Percentiles rank a stretch among this genome's conserved stretches.
Conservation (phyloP, 2,329 filamentous ascomycete genomes). For the Blastomyces silverae region DNA sequence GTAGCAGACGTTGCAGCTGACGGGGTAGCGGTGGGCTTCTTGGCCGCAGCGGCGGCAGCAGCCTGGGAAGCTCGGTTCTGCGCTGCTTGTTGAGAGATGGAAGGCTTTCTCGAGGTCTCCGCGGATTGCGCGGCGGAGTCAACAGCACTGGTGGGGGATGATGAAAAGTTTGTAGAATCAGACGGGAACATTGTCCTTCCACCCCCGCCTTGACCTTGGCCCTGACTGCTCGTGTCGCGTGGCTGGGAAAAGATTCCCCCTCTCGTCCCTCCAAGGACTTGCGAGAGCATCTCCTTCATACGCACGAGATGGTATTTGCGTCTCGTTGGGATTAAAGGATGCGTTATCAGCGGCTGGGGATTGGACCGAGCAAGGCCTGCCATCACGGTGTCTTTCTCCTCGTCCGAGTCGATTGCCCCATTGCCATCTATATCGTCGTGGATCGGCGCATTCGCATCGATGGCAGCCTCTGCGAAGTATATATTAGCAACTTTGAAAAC, state of each 20-base stretch:
- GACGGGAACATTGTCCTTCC: conserved; percentile 33
- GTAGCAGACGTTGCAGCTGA: background rate
- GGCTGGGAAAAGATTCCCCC: conserved; percentile 39
- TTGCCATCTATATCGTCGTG: conserved; percentile 80
- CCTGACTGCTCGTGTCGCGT: conserved; percentile 30
- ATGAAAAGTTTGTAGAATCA: conserved; percentile 24
- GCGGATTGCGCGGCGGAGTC: conserved; percentile 22
- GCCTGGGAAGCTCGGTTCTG: conserved; percentile 21
- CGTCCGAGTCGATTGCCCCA: conserved; percentile 82
- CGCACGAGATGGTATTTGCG: conserved; percentile 56
- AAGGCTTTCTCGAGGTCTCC: conserved; percentile 18
- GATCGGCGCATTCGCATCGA: conserved; percentile 86
- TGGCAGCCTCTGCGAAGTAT: conserved; percentile 64
- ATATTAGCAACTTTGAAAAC: background rate
- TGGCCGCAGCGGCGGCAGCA: conserved; percentile 23
- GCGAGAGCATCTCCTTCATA: conserved; percentile 57
- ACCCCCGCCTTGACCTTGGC: conserved; percentile 17
- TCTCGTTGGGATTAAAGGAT: conserved; percentile 46
- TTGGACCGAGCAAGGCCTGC: conserved; percentile 60
- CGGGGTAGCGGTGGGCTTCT: conserved; percentile 22
- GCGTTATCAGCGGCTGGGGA: conserved; percentile 68
- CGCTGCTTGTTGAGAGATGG: conserved; percentile 17
- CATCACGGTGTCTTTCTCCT: conserved; percentile 89
- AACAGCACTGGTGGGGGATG: conserved; percentile 24
- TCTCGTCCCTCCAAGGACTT: conserved; percentile 49